phyloP scores from a whole-genome alignment of 306 rosid species.

The Carpinus viminea region DNA sequence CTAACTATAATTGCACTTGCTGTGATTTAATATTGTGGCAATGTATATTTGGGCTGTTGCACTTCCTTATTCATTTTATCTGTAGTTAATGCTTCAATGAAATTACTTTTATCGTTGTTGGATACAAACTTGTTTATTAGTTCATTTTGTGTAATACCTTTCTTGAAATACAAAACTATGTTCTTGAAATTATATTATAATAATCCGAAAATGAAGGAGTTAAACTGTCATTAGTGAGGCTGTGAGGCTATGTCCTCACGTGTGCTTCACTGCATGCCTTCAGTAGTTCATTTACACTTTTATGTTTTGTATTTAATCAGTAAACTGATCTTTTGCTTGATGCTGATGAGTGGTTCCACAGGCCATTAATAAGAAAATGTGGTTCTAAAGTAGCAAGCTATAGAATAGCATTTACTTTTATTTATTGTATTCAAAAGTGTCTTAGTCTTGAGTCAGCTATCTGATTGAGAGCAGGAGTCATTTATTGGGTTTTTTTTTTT shows the following conservation, averaged over 20 bases:
- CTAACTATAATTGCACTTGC: background rate
- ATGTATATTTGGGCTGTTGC: background rate
- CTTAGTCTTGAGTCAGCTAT: background rate
- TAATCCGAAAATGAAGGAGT: background rate
- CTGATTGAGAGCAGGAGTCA: background rate
- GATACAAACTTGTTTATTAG: background rate
- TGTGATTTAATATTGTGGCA: background rate
- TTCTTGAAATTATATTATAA: background rate
- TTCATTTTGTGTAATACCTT: background rate
- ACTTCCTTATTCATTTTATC: background rate
- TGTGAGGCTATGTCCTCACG: background rate
- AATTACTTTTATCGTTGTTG: background rate
- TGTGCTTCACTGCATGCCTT: background rate
- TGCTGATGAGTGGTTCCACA: background rate
- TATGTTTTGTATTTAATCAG: background rate
- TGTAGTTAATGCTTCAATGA: background rate
- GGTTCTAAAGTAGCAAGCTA: background rate
- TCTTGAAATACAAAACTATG: background rate
- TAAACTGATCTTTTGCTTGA: slow-evolving; percentile 10
- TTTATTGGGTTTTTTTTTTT: background rate
- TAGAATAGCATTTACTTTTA: too few relatives aligned
- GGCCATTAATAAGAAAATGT: background rate
- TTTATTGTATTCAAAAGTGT: background rate
- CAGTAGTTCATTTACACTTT: background rate
- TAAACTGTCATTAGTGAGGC: background rate